A percentile compares a stretch with the other conserved stretches of the same genome.
Evolutionary conservation across 1,139 yeast species (phyloP).

Genomic region (Zygotorulaspora mrakii): DNA sequence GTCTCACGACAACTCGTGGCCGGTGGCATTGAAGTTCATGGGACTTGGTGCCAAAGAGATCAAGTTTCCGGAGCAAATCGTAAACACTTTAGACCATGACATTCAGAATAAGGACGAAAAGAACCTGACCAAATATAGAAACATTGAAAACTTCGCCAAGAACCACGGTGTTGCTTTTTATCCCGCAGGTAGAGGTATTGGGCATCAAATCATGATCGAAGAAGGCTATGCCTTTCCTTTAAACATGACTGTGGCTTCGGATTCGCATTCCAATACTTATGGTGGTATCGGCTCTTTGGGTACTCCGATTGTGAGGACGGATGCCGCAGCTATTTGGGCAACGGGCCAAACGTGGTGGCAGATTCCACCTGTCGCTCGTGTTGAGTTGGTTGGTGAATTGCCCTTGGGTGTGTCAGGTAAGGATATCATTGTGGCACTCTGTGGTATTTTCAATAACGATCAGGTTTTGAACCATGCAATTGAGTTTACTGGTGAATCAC

Average conservation of each 20-base stretch:
- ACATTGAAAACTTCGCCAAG: conserved; percentile 83
- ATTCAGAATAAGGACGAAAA: conserved; percentile 89
- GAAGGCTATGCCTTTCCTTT: conserved; percentile 98
- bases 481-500: conserved; percentile 89
- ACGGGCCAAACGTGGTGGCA: conserved; percentile 99
- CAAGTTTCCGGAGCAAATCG: conserved; percentile 83
- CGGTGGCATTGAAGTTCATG: conserved; percentile 94
- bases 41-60: conserved; percentile 87
- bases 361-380: conserved; percentile 97
- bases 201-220: conserved; percentile 98
- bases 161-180: conserved; percentile 95
- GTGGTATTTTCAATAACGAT: conserved; percentile 93
- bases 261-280: conserved; percentile 94
- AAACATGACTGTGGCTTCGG: conserved; percentile 92
- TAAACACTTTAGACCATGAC: conserved; percentile 94
- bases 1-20: conserved; percentile 99
- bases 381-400: conserved; percentile 74
- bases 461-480: conserved; percentile 97
- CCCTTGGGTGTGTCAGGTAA: conserved; percentile 92
- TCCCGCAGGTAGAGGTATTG: conserved; percentile 98
- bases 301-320: conserved; percentile 96
- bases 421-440: conserved; percentile 92
- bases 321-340: conserved; percentile 99
- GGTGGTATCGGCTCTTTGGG: conserved; percentile 97
- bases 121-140: conserved; percentile 79